Base-by-base conservation (phyloP, 2,329 filamentous ascomycete genomes). In the Arthrobotrys sinensis region DNA sequence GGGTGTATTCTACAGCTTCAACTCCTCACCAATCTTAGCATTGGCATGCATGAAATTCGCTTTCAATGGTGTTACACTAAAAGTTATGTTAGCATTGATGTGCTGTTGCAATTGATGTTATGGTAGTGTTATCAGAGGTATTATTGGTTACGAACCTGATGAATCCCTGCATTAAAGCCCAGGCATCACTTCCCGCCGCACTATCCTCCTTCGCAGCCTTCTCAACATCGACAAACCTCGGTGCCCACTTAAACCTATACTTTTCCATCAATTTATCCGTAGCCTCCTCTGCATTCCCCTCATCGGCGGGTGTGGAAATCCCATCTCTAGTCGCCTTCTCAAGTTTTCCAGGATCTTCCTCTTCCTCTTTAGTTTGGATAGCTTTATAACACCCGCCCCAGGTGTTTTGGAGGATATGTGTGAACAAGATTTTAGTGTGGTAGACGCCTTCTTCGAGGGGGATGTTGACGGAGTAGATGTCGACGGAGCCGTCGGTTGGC, bases 401-500 rank as follows among this genome's bases (percentile, higher is more conserved):
- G 83, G 91, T 91, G 84, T 98, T 99, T 85, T 97, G 93, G 82
- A 98, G 85, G 88, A 97, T 92, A 79, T 90, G 86, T 1, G 96
- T 95, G 86, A 91, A 97, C n/a, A 96, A 82, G 3, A 94, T 90
- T 85, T 92, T 93, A 67, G 88, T 57, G 14, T 65, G 55, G 16
- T 91, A 91, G 0, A 97, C 89, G 5, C 90, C 91, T 76, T 92
- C 91, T 12, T 96, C 88, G 10, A 98, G 86, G 19, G 96, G 95
- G 7, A 98, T 91, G 83, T 98, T 98, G 81, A 98, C 90, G 57
- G 89, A 92, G 84, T 97, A 98, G n/a, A 98, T 85, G 83, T 97
- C 93, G 4, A 93, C 90, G 76, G 88, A 88, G 36, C 86, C 84
- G 64, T 90, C 90, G 38, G 86, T 85, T 0, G 87, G 89, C 92